phyloP scores from a whole-genome alignment of 495 filamentous ascomycete genomes.

The Neurospora sp. region DNA sequence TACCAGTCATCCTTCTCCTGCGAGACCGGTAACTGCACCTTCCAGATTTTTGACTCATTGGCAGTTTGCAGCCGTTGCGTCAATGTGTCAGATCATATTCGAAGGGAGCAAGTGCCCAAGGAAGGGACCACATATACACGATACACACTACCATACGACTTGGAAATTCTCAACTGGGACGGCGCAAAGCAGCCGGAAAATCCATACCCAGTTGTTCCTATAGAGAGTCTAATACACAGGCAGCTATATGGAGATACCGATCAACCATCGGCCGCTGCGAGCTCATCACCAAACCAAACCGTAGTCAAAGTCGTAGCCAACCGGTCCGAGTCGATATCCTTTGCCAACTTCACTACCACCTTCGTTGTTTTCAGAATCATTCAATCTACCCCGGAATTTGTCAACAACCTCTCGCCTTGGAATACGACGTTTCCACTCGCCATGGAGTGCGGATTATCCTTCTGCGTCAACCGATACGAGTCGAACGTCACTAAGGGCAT shows the following conservation, averaged over 20 bases:
- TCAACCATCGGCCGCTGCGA: neutral
- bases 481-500: neutral
- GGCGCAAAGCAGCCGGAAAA: neutral
- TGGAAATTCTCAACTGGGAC: neutral
- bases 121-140: neutral
- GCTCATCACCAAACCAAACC: neutral
- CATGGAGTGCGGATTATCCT: neutral
- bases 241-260: neutral
- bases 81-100: neutral
- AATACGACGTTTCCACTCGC: neutral
- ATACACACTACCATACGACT: neutral
- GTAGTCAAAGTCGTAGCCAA: neutral
- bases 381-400: neutral
- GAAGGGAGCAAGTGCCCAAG: neutral
- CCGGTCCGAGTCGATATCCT: neutral
- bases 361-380: neutral
- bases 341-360: neutral
- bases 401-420: neutral
- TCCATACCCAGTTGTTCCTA: neutral
- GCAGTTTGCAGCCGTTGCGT: neutral
- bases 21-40: neutral
- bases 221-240: neutral
- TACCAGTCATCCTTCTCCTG: neutral
- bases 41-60: neutral
- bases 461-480: neutral